phyloP scores from a whole-genome alignment of 169 alveolate species.

The Plasmodium berghei region DNA sequence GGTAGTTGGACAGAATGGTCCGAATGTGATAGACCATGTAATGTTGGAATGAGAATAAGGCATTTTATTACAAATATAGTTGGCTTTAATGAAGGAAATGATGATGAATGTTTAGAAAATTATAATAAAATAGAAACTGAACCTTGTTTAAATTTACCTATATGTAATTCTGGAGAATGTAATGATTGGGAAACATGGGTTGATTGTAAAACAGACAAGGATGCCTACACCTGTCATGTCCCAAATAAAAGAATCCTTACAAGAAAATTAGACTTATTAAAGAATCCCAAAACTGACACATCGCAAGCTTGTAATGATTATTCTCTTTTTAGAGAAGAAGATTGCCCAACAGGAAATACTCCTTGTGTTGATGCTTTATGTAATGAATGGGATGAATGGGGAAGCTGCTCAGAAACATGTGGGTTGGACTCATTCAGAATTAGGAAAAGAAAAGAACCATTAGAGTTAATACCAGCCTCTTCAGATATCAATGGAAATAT shows the following conservation, averaged over 20 bases:
- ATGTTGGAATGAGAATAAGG: constrained; percentile 53
- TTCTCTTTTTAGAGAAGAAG: constrained; percentile 57
- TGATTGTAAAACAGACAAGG: constrained; percentile 30
- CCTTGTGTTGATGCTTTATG: constrained; percentile 59
- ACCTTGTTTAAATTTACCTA: constrained; percentile 38
- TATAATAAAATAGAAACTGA: constrained; percentile 55
- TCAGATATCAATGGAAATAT: constrained; percentile 52
- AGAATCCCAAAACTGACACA: constrained; percentile 10
- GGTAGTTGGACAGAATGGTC: constrained; percentile 75
- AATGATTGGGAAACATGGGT: constrained; percentile 72
- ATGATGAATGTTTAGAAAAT: constrained; percentile 28
- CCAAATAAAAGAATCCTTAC: constrained; percentile 53
- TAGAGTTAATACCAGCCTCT: constrained; percentile 64
- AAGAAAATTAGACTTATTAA: constrained; percentile 34
- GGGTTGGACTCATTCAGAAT: constrained; percentile 34
- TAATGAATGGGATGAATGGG: constrained; percentile 76
- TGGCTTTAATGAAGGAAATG: constrained; percentile 26
- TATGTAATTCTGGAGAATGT: constrained; percentile 50
- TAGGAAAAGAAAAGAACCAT: constrained; percentile 57
- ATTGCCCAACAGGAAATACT: constrained; percentile 33
- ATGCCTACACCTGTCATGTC: constrained; percentile 9
- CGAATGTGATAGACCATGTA: constrained; percentile 59
- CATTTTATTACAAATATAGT: constrained; percentile 34
- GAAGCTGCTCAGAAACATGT: constrained; percentile 64
- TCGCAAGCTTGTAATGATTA: constrained; percentile 51